Percentiles rank a stretch among this genome's conserved stretches.
These are phyloP conservation scores for Chlamydomonas schloesseri DNA, from an alignment of 139 green algal genomes.

Conservation along the genomic window DNA sequence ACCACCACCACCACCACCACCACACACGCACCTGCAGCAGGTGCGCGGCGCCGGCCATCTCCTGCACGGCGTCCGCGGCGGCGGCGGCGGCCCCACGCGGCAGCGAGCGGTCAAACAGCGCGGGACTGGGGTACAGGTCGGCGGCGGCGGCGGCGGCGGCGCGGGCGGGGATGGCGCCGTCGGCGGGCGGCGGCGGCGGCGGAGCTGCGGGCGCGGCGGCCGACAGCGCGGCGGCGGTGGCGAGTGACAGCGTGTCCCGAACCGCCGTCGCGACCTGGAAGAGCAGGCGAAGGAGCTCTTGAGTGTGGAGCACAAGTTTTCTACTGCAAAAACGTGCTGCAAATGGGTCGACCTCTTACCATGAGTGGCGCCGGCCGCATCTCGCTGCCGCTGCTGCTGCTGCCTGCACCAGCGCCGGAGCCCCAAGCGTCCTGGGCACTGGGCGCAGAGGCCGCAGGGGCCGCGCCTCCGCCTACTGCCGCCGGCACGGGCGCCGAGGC, in stretches of 20 bases:
- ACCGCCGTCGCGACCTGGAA: constrained; percentile 8
- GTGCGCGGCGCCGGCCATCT: constrained; percentile 49
- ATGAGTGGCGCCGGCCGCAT: constrained; percentile 23
- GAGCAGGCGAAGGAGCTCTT: no score
- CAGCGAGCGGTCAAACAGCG: constrained; percentile 11
- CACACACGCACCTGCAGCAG: constrained; percentile 53
- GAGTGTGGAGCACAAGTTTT: no score
- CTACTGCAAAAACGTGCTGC: no score
- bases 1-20: no score
- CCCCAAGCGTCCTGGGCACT: background rate
- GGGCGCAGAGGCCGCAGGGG: background rate
- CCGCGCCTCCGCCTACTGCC: background rate
- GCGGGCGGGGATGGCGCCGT: constrained; percentile 57
- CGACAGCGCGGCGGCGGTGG: constrained; percentile 11
- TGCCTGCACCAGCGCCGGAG: no score
- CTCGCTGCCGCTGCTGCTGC: background rate
- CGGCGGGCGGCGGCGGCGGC: constrained; percentile 52
- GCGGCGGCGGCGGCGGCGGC: constrained; percentile 18
- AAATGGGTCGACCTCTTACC: background rate
- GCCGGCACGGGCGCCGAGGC: background rate
- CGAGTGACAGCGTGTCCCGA: background rate
- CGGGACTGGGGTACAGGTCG: constrained; percentile 30
- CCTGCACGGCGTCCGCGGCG: constrained; percentile 36
- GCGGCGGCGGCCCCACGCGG: background rate
- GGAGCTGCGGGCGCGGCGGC: constrained; percentile 32